Evolutionary conservation across 108 stramenopile species (phyloP), one percentile per base, ranked within the genome.

Genomic region (Aurantiochytrium sp.): DNA sequence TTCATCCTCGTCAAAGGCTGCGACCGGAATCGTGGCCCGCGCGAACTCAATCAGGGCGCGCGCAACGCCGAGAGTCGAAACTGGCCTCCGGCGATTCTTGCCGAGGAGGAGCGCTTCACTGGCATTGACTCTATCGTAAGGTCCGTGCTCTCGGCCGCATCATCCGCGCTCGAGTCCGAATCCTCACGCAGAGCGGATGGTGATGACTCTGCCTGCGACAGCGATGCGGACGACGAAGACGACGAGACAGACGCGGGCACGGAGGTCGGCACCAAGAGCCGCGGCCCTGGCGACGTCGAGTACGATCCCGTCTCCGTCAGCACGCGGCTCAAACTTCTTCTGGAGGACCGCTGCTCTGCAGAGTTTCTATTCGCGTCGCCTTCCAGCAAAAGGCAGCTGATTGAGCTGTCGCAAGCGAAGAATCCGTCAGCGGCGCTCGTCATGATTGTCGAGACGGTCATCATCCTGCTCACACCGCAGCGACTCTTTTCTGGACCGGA

Each of bases 361-460:
- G 73, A 81, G 73, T 81, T 81, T 24, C 73, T 81, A 6, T 48
- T 81, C 19, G 39, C 73, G 10, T 48, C 73, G 2, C 73, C 73
- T 6, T 81, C 73, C 30, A 81, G 73, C 39, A 41, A 48, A 12
- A 6, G 73, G 19, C 73, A 81, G 30, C 45, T 81, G 3, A 81
- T 48, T 24, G 73, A 24, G 27, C 73, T 81, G 12, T n/a, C 42
- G 10, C 6, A 81, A 24, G 45, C 30, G 6, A 48, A 48, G 32
- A 48, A 1, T 17, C 73, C 73, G 12, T 24, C 39, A n/a, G 19
- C 73, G n/a, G 39, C 24, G 15, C 39, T 81, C 45, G 73, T 81
- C 24, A 81, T 81, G 73, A 41, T 81, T 0, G 6, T 81, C 27
- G 73, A 81, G 32, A 30, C 73, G 21, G n/a, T 81, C 39, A 81